These are phyloP conservation scores for Sedum album DNA, from an alignment of 164 flowering plant species.

Conservation along the genomic window DNA sequence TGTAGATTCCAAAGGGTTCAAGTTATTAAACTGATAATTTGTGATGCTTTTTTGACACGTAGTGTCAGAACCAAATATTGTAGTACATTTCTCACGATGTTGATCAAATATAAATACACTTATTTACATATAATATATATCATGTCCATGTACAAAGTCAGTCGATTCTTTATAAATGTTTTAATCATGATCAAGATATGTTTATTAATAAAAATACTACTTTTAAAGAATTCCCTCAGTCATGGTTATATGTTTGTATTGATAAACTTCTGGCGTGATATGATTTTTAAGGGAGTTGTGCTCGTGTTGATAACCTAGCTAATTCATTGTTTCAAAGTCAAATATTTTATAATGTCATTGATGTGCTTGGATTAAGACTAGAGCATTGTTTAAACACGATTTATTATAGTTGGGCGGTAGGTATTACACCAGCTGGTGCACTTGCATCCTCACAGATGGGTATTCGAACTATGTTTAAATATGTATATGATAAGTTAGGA, in stretches of 20 bases:
- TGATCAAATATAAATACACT: background rate
- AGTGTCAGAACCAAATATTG: background rate
- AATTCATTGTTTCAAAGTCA: background rate
- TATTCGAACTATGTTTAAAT: background rate
- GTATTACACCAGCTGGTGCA: background rate
- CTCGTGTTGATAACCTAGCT: background rate
- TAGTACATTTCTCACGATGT: background rate
- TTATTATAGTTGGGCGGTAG: constrained; percentile 1
- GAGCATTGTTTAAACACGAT: background rate
- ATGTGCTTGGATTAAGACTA: background rate
- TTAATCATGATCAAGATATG: background rate
- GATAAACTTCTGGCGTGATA: background rate
- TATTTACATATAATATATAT: background rate
- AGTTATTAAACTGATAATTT: background rate
- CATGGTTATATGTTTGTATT: background rate
- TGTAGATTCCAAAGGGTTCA: background rate
- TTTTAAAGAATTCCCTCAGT: background rate
- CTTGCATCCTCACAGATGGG: background rate
- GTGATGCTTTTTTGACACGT: background rate
- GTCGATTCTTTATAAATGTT: background rate
- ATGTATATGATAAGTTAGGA: background rate
- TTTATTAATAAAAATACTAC: background rate
- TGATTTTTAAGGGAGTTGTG: background rate
- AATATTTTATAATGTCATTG: background rate
- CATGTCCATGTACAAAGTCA: background rate